Percentiles rank a stretch among this genome's conserved stretches.
phyloP scores from a whole-genome alignment of 371 early-diverging fungal genomes.

The Mucor mucedo region DNA sequence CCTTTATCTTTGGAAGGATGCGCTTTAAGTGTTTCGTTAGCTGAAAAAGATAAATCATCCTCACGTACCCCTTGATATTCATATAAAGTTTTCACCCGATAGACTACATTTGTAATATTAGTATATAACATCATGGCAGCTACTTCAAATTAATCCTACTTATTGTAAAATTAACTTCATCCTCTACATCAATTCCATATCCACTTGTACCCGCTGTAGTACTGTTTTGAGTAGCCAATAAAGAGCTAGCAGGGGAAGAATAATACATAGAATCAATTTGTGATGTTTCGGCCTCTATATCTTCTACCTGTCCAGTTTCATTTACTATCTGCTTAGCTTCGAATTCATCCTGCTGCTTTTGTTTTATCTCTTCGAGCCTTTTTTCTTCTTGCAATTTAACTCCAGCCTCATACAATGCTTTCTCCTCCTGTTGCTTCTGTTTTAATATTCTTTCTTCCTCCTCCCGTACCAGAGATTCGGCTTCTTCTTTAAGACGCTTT shows the following conservation, averaged over 20 bases:
- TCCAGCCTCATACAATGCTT: constrained; percentile 8
- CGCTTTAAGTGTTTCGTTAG: constrained; percentile 53
- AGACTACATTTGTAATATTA: constrained; percentile 26
- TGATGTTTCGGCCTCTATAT: not conserved
- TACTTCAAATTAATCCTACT: constrained; percentile 24
- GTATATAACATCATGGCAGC: not conserved
- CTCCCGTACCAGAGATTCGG: constrained; percentile 4
- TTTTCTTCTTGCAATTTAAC: constrained; percentile 7
- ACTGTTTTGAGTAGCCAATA: constrained; percentile 10
- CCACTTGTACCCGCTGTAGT: constrained; percentile 52
- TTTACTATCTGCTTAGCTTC: not conserved
- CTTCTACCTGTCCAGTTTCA: constrained; percentile 2
- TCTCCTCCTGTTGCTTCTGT: constrained; percentile 5
- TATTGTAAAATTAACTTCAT: constrained; percentile 53
- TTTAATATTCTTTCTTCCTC: constrained; percentile 8
- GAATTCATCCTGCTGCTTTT: constrained; percentile 12
- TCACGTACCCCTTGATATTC: constrained; percentile 52
- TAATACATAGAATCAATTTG: not conserved
- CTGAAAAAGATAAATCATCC: constrained; percentile 53
- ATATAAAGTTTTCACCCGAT: constrained; percentile 52
- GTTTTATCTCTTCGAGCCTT: constrained; percentile 1
- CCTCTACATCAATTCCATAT: constrained; percentile 51
- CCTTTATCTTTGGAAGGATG: constrained; percentile 58
- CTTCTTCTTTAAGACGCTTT: constrained; percentile 11
- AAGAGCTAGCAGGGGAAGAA: constrained; percentile 2